A percentile compares a stretch with the other conserved stretches of the same genome.
Conservation (phyloP, 2,329 filamentous ascomycete species). For the Camptophora hylomeconis region DNA sequence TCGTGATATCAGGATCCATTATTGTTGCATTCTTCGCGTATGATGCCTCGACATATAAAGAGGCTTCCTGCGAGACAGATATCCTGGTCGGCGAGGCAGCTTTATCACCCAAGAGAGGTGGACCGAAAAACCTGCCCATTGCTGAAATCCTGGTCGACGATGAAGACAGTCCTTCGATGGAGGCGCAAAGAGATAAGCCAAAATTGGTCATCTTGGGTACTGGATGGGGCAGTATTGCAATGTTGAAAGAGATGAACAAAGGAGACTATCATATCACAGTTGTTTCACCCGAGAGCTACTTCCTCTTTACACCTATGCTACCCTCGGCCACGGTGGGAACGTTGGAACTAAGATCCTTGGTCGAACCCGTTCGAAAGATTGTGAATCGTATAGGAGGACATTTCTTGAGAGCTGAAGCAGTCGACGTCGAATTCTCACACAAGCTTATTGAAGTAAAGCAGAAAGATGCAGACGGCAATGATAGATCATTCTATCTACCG, state of each 20-base stretch:
- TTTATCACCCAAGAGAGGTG: conserved; percentile 66
- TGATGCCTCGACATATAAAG: conserved; percentile 81
- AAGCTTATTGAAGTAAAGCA: conserved; percentile 83
- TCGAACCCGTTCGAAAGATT: conserved; percentile 84
- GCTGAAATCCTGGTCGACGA: conserved; percentile 81
- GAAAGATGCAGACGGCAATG: conserved; percentile 54
- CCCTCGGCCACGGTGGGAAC: conserved; percentile 95
- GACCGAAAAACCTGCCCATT: conserved; percentile 90
- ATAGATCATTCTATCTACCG: conserved; percentile 76
- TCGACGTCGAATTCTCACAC: conserved; percentile 81
- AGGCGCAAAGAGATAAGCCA: conserved; percentile 70
- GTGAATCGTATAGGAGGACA: conserved; percentile 67
- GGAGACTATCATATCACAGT: conserved; percentile 94
- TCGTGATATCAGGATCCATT: conserved; percentile 54
- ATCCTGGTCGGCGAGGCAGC: conserved; percentile 76
- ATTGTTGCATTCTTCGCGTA: conserved; percentile 83
- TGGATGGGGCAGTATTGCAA: conserved; percentile 85
- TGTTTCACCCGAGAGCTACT: conserved; percentile 89
- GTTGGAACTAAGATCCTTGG: conserved; percentile 75
- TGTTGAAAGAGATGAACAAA: conserved; percentile 79
- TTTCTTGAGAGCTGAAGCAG: conserved; percentile 75
- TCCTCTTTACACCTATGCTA: conserved; percentile 95
- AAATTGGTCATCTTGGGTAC: conserved; percentile 84
- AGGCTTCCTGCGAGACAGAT: conserved; percentile 52
- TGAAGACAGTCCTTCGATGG: conserved; percentile 61